Evolutionary conservation across 305 asterid species (phyloP), one percentile per base, ranked within the genome.

Genomic region (Lippia alba): DNA sequence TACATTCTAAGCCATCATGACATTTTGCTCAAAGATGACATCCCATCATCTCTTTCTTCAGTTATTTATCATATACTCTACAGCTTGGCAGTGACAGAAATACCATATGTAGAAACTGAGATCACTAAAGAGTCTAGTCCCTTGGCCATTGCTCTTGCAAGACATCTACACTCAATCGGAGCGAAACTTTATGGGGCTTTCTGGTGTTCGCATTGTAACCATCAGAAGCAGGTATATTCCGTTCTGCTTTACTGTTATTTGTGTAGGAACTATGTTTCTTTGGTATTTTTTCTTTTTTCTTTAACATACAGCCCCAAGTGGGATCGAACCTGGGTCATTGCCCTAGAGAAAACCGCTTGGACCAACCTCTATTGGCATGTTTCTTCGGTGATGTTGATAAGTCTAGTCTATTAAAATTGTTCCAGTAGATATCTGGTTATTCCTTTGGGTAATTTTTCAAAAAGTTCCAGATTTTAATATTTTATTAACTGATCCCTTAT

Each of bases 111-210:
- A 10, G 80, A 85, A 78, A 76, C 85, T 4, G 85, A 76, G 87
- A 74, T 93, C 77, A 80, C 81, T 18, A 77, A 82, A 44, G 81
- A 87, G 67, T 93, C 98, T 33, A 91, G 85, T 74, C 96, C 96
- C 66, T 74, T 80, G 83, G 91, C 97, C 77, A 71, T 93, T 73
- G 81, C 96, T 70, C 95, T 93, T 53, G 98, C 96, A 3, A 91
- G 45, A 69, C 94, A 91, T 79, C 87, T 93, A 70, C 88, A 12
- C 62, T 87, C 96, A 50, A 73, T 88, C 48, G 96, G 96, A 68
- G 97, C 98, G 33, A 89, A 86, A 79, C 60, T 93, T 64, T 93
- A 89, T 70, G 97, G 98, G 74, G 96, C 96, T 71, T 93, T 93
- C 81, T 93, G 98, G 98, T 91, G 97, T 79, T 83, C 96, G 18